These are phyloP conservation scores for Trametes villosa DNA, from an alignment of 768 basidiomycete genomes.

Conservation along the genomic window DNA sequence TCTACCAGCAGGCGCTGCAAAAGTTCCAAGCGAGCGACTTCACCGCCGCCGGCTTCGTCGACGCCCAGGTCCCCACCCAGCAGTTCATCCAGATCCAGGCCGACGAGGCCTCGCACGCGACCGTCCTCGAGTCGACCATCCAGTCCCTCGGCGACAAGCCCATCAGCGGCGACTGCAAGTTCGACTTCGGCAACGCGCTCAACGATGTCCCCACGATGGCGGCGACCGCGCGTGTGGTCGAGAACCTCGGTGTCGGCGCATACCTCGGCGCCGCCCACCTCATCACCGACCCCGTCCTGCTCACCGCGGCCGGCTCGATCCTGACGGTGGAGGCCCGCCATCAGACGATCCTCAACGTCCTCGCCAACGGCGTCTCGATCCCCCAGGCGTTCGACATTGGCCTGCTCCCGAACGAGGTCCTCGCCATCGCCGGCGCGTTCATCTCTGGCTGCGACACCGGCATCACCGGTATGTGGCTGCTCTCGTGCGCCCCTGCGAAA, in stretches of 20 bases:
- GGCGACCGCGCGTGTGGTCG: conserved; percentile 71
- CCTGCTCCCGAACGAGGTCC: conserved; percentile 69
- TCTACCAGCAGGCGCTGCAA: conserved; percentile 66
- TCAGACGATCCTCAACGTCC: conserved; percentile 73
- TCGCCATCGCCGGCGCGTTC: conserved; percentile 70
- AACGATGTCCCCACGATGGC: conserved; percentile 73
- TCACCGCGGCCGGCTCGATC: conserved; percentile 73
- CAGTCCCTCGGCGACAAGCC: conserved; percentile 57
- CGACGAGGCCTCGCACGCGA: conserved; percentile 67
- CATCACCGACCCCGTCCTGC: conserved; percentile 59
- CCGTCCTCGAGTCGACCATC: conserved; percentile 57
- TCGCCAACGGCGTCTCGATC: conserved; percentile 63
- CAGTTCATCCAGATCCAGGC: conserved; percentile 60
- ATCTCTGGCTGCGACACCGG: conserved; percentile 71
- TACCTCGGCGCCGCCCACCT: conserved; percentile 77
- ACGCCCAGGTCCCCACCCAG: conserved; percentile 57
- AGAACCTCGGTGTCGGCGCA: conserved; percentile 75
- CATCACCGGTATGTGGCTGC: conserved; percentile 48
- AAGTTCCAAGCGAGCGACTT: conserved; percentile 73
- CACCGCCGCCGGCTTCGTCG: conserved; percentile 62
- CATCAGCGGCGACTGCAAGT: conserved; percentile 61
- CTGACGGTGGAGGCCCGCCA: conserved; percentile 85
- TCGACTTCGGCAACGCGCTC: conserved; percentile 68
- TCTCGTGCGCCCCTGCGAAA: not conserved
- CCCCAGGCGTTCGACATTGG: conserved; percentile 75